Evolutionary conservation across 1,139 yeast genomes (phyloP), one percentile per base, ranked within the genome.

Genomic region (Eremothecium coryli): DNA sequence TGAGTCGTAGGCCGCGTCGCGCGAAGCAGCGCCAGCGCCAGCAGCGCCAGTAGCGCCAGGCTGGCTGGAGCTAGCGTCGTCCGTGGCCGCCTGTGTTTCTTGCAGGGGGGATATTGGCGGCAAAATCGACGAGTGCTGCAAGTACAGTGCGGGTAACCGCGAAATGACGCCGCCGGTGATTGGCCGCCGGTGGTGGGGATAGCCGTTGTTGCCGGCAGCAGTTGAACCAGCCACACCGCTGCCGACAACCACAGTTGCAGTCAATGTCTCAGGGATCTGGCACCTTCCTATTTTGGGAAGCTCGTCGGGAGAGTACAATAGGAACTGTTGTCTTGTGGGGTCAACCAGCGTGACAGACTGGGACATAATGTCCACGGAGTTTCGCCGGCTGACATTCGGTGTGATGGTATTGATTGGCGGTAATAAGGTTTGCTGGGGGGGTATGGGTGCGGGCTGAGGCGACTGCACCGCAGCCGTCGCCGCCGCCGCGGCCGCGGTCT

Each of bases 341-440:
- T 27, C 30, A n/a, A 12, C 14, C 16, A 25, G 14, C 16, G 15
- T 15, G 5, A 25, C 12, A n/a, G 12, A 10, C n/a, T 27, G 22
- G 13, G 30, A 14, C 22, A 4, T 22, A 18, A 17, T 22, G 5
- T 27, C 30, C 6, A 27, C 13, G 13, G 30, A 27, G 20, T 14
- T 17, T 10, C 30, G 20, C 12, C 22, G 22, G 22, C 30, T 27
- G 15, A 25, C 14, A 16, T 25, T 25, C 4, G 28, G 28, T 5
- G 30, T 27, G 4, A 27, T 20, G 12, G 30, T 22, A 18, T 11
- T 27, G 15, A 27, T 9, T n/a, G 20, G 30, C 9, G 30, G 22
- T n/a, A 27, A 22, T n/a, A 23, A 11, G 29, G 10, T 13, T 22
- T 14, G 26, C 35, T 26, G 27, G 12, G 33, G 21, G 10, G 27